A percentile compares a stretch with the other conserved stretches of the same genome.
Evolutionary conservation across 2,329 filamentous ascomycete species (phyloP).

Genomic region (Paracoccidioides brasiliensis): DNA sequence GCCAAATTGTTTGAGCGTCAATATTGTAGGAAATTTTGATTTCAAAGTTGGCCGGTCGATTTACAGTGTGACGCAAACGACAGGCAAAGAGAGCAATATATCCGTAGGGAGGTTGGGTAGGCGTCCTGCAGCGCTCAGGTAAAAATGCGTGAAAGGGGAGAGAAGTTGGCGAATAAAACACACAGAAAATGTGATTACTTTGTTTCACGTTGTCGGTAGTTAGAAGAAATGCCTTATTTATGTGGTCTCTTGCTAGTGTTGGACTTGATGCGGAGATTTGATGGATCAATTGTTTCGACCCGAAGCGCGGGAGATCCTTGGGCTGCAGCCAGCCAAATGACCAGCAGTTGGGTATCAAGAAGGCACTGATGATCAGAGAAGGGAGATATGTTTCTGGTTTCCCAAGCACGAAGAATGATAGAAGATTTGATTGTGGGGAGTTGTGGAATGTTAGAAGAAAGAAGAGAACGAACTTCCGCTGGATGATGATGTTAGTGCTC

Average conservation of each 20-base stretch:
- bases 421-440: background rate
- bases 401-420: background rate
- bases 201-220: background rate
- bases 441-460: background rate
- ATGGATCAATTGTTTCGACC: too few relatives aligned
- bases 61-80: background rate
- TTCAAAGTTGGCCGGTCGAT: background rate
- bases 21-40: background rate
- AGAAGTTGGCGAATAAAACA: background rate
- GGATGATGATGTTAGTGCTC: background rate
- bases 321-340: too few relatives aligned
- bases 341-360: too few relatives aligned
- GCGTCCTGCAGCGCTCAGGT: background rate
- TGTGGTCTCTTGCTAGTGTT: background rate
- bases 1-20: background rate
- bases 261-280: background rate
- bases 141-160: background rate
- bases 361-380: background rate
- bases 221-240: background rate
- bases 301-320: too few relatives aligned
- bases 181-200: background rate
- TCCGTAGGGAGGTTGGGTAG: background rate
- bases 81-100: background rate
- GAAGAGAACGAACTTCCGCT: background rate
- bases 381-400: background rate